A percentile compares a stretch with the other conserved stretches of the same genome.
Conservation (phyloP, 495 filamentous ascomycete species). For the Penicillium ochrochloron region DNA sequence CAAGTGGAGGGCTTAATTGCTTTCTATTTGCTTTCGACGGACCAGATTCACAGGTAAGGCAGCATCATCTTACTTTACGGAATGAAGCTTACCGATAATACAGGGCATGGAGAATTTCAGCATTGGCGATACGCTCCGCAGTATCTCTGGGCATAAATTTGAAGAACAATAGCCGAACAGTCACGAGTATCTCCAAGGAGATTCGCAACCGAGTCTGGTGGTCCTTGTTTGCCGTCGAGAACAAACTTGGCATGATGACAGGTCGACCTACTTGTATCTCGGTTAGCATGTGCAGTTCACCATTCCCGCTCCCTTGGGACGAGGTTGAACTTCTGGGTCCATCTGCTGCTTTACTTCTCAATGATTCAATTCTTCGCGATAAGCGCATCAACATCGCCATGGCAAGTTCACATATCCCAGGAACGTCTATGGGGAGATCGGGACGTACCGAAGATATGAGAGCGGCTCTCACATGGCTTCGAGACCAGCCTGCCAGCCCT, state of each 20-base stretch:
- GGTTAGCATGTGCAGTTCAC: conserved; percentile 49
- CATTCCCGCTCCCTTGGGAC: conserved; percentile 58
- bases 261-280: conserved; percentile 61
- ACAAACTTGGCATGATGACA: conserved; percentile 62
- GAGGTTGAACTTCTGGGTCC: conserved; percentile 48
- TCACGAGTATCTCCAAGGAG: conserved; percentile 57
- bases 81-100: background rate
- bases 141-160: conserved; percentile 63
- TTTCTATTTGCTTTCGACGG: conserved; percentile 60
- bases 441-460: conserved; percentile 14
- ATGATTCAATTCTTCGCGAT: conserved; percentile 30
- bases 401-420: conserved; percentile 9
- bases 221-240: conserved; percentile 62
- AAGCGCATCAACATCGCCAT: conserved; percentile 26
- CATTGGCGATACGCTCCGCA: conserved; percentile 63
- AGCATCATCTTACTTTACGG: background rate
- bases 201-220: conserved; percentile 65
- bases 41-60: conserved; percentile 61
- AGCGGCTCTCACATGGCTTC: conserved; percentile 26
- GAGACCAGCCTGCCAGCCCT: conserved; percentile 32
- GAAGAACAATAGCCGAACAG: conserved; percentile 53
- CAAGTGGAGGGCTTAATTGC: conserved; percentile 58
- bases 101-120: conserved; percentile 64
- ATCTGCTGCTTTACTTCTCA: conserved; percentile 28
- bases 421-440: conserved; percentile 22